Evolutionary conservation across 2,329 filamentous ascomycete species (phyloP), one percentile per base, ranked within the genome.

Genomic region (Tolypocladium endophyticum): DNA sequence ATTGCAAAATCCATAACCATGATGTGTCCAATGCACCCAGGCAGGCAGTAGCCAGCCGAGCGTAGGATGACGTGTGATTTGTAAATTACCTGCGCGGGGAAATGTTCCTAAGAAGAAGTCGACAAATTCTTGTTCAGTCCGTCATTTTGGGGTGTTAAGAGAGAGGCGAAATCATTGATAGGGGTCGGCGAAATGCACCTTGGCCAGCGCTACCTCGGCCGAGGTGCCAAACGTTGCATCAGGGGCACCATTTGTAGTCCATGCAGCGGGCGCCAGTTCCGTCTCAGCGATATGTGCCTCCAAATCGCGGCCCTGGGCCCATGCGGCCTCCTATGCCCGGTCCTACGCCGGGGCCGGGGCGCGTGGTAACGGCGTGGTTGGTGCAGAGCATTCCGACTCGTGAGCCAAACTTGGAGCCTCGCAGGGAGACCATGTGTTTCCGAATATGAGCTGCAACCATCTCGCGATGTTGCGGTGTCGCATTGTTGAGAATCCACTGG

Each of bases 361-460:
- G 90, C 67, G 92, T 97, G 58, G 89, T 84, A 66, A 92, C 86
- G 55, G 90, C 91, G 43, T 92, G 93, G 74, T 97, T 97, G 76
- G 91, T 96, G 79, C 95, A 99, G 59, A 99, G 88, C 93, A 99
- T 97, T 38, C 94, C 94, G 63, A 99, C 94, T 60, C 94, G 90
- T 61, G 94, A 99, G 62, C 94, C 94, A 72, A 97, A 99, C 75
- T 99, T 99, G 70, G 94, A 97, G 60, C 94, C 94, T 62, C 94
- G 90, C 56, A 99, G 88, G 60, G 94, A 99, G 11, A 99, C 94
- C 94, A 99, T 99, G 75, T 99, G 94, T 83, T 97, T 97, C 67
- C 91, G 89, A 68, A 99, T 96, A 71, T 99, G 94, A 60, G 87
- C 87, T 55, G 92, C 92, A 64, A 99, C 94, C 64, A 96, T 80